Conservation (phyloP, 495 filamentous ascomycete species). For the Trypethelium eluteriae region DNA sequence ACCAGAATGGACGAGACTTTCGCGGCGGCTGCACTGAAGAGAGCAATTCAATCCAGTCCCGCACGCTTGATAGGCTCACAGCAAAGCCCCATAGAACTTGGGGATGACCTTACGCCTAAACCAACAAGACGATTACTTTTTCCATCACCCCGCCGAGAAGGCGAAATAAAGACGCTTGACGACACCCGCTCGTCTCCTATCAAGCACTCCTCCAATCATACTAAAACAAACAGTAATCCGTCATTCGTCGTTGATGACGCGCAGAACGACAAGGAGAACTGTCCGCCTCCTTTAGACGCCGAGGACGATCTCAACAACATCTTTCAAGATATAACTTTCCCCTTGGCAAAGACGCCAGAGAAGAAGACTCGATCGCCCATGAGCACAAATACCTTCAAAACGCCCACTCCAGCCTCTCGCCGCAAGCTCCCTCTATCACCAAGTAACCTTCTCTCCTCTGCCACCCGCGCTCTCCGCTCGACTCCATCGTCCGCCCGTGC, state of each 20-base stretch:
- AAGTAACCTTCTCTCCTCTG: slow-evolving; percentile 12
- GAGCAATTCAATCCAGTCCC: slow-evolving; percentile 66
- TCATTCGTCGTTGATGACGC: slow-evolving; percentile 31
- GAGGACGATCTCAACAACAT: slow-evolving; percentile 25
- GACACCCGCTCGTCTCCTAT: slow-evolving; percentile 17
- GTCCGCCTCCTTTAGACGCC: slow-evolving; percentile 25
- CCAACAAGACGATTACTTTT: slow-evolving; percentile 73
- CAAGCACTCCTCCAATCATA: not conserved
- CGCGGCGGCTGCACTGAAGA: slow-evolving; percentile 50
- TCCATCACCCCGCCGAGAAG: slow-evolving; percentile 41
- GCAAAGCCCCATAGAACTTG: slow-evolving; percentile 58
- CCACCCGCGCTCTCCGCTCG: slow-evolving; percentile 17
- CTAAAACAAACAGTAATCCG: slow-evolving; percentile 15
- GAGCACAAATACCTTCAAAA: slow-evolving; percentile 23
- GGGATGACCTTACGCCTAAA: slow-evolving; percentile 48
- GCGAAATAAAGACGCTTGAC: slow-evolving; percentile 32
- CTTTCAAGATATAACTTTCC: slow-evolving; percentile 19
- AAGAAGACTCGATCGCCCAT: slow-evolving; percentile 18
- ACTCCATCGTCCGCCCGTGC: slow-evolving; percentile 3
- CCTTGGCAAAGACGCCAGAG: not conserved
- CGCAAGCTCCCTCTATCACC: slow-evolving; percentile 11
- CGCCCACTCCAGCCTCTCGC: slow-evolving; percentile 24
- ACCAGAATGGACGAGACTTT: slow-evolving; percentile 41
- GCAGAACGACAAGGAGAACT: slow-evolving; percentile 38
- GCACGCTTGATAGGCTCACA: slow-evolving; percentile 56